Evolutionary conservation across 257 asterid genomes (phyloP).

Genomic region (Eucommia ulmoides): DNA sequence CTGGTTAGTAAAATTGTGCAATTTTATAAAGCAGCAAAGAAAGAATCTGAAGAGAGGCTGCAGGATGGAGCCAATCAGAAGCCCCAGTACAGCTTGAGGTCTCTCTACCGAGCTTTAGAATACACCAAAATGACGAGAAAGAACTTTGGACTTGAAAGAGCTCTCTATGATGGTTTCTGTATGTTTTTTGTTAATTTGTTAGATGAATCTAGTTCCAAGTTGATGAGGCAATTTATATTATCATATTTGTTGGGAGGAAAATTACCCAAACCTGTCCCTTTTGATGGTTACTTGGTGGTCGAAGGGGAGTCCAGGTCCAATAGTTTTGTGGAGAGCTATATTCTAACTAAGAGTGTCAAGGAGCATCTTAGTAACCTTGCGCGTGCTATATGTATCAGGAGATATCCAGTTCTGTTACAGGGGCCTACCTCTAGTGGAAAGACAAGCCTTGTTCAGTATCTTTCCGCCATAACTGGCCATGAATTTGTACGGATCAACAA

Average conservation of each 20-base stretch:
- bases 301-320: constrained; percentile 13
- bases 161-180: constrained; percentile 84
- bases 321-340: constrained; percentile 39
- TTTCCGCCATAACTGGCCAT: constrained; percentile 68
- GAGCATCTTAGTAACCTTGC: constrained; percentile 69
- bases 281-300: constrained; percentile 31
- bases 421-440: constrained; percentile 99
- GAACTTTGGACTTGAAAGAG: constrained; percentile 34
- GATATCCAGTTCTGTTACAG: constrained; percentile 86
- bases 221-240: constrained; percentile 45
- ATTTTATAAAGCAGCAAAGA: constrained; percentile 73
- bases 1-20: constrained; percentile 34
- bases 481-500: constrained; percentile 86
- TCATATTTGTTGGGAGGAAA: constrained; percentile 37
- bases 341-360: constrained; percentile 59
- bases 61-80: constrained; percentile 99
- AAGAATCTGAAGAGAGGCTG: constrained; percentile 60
- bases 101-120: constrained; percentile 82
- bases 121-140: constrained; percentile 47
- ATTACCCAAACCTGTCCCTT: constrained; percentile 29
- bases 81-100: constrained; percentile 93
- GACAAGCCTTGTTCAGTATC: constrained; percentile 86
- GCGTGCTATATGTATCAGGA: constrained; percentile 60
- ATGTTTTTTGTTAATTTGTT: constrained; percentile 71
- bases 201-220: constrained; percentile 60